phyloP scores from a whole-genome alignment of 1,284 basidiomycete genomes.

The Coriolopsis trogii region DNA sequence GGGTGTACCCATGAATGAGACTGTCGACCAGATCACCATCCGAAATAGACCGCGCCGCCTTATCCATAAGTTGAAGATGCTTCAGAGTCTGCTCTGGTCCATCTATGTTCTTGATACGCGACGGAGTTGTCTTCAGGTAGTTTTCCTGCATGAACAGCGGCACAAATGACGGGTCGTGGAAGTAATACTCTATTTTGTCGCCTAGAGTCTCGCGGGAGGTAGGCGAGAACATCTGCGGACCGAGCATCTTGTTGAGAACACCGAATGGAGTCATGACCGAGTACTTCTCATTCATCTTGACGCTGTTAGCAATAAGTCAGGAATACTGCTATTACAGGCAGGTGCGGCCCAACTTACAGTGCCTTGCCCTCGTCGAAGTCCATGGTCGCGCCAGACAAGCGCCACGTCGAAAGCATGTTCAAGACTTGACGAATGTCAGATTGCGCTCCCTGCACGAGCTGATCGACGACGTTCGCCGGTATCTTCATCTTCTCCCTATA shows the following conservation, averaged over 20 bases:
- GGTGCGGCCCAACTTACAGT: conserved; percentile 59
- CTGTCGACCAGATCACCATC: conserved; percentile 95
- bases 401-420: conserved; percentile 99
- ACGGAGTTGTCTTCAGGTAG: conserved; percentile 84
- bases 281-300: conserved; percentile 91
- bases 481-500: conserved; percentile 93
- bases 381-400: conserved; percentile 76
- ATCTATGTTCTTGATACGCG: conserved; percentile 54
- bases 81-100: conserved; percentile 72
- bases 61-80: conserved; percentile 82
- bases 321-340: not conserved
- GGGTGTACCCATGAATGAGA: conserved; percentile 84
- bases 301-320: conserved; percentile 45
- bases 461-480: conserved; percentile 88
- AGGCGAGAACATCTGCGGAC: conserved; percentile 86
- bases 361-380: conserved; percentile 90
- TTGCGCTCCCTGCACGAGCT: conserved; percentile 86
- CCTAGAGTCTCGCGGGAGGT: conserved; percentile 82
- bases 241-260: conserved; percentile 83
- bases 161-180: conserved; percentile 93
- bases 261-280: conserved; percentile 90
- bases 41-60: conserved; percentile 89
- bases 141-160: conserved; percentile 98
- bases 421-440: conserved; percentile 96
- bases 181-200: conserved; percentile 96